Base-by-base conservation (phyloP, 2,329 filamentous ascomycete genomes). In the Fusarium sp. region DNA sequence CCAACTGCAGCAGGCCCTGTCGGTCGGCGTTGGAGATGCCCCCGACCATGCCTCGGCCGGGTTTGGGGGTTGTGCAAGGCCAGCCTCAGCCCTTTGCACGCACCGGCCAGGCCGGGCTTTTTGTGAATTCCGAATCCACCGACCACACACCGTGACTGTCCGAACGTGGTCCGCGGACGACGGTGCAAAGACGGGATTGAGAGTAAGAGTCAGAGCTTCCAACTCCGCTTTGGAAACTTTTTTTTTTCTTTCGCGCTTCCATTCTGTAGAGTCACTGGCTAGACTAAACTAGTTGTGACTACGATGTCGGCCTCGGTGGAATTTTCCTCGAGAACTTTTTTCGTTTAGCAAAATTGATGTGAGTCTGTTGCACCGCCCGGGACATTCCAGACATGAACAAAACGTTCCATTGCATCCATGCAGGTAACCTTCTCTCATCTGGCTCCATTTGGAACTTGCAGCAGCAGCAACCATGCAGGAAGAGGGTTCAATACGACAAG, bases 251-350 rank as follows among this genome's bases (percentile, higher is more conserved):
- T 74, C 62, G 59, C 60, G 69, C 50, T 70, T 75, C 72, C 45
- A 65, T 73, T 59, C n/a, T 61, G 56, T 27, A 75, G 66, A 63
- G 40, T 74, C 66, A 58, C 64, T 63, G 70, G 54, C 54, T 47
- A 27, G 63, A 60, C 40, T 56, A 38, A 33, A 73, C 42, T n/a
- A 58, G 18, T 29, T 61, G 8, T 66, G 58, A 52, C 67, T 65
- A 72, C 68, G 68, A 67, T 40, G 60, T 62, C 56, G 63, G 63
- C 50, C 66, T 74, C 69, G 72, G 72, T 62, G 69, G 52, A 67
- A 75, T 56, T 74, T 40, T 20, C 57, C 50, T 67, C 40, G 31
- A 56, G 35, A 64, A 42, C n/a, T 58, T 72, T 25, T 45, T 47
- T n/a, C 45, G 54, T 63, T 29, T 29, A n/a, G 10, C 25, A 69